phyloP scores from a whole-genome alignment of 2,329 filamentous ascomycete genomes.

The Albophoma yamanashiensis region DNA sequence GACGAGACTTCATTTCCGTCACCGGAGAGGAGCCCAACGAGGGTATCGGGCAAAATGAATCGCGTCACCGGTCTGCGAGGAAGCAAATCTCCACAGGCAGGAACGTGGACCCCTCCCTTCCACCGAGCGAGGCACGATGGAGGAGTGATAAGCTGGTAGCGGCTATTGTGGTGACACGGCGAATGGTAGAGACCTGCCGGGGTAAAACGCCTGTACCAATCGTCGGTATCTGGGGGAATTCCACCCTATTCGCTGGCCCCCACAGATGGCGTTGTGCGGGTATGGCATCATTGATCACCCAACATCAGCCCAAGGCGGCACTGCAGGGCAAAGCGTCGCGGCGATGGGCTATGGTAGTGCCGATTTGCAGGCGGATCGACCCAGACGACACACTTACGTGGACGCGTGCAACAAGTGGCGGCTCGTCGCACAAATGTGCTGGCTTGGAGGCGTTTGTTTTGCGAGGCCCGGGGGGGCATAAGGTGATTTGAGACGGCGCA shows the following conservation, averaged over 20 bases:
- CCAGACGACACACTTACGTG: background rate
- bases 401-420: background rate
- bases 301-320: background rate
- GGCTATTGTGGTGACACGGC: background rate
- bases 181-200: background rate
- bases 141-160: background rate
- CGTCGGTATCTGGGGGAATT: conserved; percentile 2
- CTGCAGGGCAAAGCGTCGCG: background rate
- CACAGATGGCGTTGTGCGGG: background rate
- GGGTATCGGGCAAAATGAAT: background rate
- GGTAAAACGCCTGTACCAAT: background rate
- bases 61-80: background rate
- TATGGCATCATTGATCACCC: background rate
- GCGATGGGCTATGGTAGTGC: background rate
- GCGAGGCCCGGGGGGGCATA: background rate
- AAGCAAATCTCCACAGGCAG: background rate
- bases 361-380: background rate
- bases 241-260: background rate
- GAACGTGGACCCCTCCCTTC: background rate
- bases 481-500: background rate
- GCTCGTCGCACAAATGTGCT: background rate
- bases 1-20: background rate
- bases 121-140: background rate
- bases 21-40: background rate
- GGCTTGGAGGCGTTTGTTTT: background rate